Percentiles rank a stretch among this genome's conserved stretches.
Conservation (phyloP, 2,329 filamentous ascomycete species). For the Aspergillus latus region DNA sequence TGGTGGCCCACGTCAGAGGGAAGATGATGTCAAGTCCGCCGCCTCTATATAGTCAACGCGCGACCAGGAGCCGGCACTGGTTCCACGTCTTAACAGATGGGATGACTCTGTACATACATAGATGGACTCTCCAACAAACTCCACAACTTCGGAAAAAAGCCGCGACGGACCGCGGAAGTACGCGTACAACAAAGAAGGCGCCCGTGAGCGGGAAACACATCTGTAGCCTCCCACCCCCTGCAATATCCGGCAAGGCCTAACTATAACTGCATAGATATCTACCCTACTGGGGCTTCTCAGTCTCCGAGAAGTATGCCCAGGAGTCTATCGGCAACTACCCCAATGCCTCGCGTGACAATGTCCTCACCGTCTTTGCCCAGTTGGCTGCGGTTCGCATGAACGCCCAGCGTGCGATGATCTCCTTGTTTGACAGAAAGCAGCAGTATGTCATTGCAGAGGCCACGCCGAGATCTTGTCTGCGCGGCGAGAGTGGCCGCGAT, state of each 20-base stretch:
- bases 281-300: background rate
- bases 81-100: background rate
- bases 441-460: constrained; percentile 34
- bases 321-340: background rate
- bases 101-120: background rate
- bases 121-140: background rate
- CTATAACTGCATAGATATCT: background rate
- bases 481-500: background rate
- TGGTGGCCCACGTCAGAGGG: too few species aligned
- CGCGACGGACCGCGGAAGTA: background rate
- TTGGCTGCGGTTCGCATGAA: constrained; percentile 27
- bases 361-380: constrained; percentile 30
- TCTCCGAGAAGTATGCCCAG: background rate
- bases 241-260: background rate
- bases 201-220: background rate
- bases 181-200: background rate
- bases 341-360: constrained; percentile 15
- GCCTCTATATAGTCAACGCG: background rate
- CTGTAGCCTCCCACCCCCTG: background rate
- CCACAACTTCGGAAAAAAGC: background rate
- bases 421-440: constrained; percentile 27
- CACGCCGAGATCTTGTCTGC: constrained; percentile 21
- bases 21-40: background rate
- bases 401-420: constrained; percentile 27
- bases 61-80: too few species aligned